These are phyloP conservation scores for Fabrea salina DNA, from an alignment of 169 alveolate species.

Conservation along the genomic window DNA sequence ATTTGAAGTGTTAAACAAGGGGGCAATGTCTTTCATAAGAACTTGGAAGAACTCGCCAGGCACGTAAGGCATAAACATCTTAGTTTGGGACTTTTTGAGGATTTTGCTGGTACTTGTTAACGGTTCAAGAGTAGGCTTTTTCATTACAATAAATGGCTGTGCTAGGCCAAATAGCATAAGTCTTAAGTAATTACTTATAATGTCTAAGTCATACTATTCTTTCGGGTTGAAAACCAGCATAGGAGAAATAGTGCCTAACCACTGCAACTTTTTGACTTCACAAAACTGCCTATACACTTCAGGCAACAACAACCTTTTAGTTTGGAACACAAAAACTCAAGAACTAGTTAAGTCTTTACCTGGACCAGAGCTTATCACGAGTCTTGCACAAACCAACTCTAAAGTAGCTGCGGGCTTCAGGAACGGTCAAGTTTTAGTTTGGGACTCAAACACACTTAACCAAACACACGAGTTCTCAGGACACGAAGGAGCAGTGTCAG, in stretches of 20 bases:
- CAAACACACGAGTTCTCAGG: constrained; percentile 8
- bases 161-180: too few relatives aligned
- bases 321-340: background rate
- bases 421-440: constrained; percentile 16
- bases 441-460: background rate
- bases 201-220: constrained; percentile 29
- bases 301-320: background rate
- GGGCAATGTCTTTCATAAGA: too few relatives aligned
- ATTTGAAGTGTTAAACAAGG: too few relatives aligned
- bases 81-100: too few relatives aligned
- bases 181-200: too few relatives aligned
- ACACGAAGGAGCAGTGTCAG: constrained; percentile 28
- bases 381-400: background rate
- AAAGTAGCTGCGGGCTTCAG: constrained; percentile 6
- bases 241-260: background rate
- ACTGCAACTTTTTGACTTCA: background rate
- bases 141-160: too few relatives aligned
- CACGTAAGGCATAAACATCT: too few relatives aligned
- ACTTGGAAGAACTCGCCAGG: too few relatives aligned
- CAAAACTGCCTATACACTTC: background rate
- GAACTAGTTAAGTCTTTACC: background rate
- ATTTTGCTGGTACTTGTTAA: too few relatives aligned
- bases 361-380: background rate
- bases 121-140: too few relatives aligned
- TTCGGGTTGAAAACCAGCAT: background rate